Conservation (phyloP, 495 filamentous ascomycete genomes). For the Glutinoglossum americanum region DNA sequence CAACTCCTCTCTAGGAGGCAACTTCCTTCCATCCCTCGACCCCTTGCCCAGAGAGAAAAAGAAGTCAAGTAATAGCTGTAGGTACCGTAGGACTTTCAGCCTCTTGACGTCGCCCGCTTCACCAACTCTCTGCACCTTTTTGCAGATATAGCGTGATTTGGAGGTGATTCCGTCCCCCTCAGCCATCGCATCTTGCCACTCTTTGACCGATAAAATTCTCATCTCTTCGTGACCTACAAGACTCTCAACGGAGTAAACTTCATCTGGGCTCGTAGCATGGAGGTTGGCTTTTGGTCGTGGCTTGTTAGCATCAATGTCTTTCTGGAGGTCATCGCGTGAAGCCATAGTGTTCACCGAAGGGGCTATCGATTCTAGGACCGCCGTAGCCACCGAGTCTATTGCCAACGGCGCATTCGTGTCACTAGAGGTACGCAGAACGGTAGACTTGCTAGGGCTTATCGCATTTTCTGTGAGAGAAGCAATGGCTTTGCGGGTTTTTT, state of each 20-base stretch:
- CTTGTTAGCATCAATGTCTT: constrained; percentile 43
- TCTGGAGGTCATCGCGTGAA: constrained; percentile 38
- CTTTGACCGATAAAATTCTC: background rate
- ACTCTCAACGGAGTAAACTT: constrained; percentile 55
- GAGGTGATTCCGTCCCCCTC: constrained; percentile 30
- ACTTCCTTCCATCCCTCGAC: constrained; percentile 10
- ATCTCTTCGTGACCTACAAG: constrained; percentile 28
- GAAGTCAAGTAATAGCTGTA: constrained; percentile 45
- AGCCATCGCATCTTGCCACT: constrained; percentile 33
- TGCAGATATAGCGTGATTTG: constrained; percentile 12
- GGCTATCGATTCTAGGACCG: constrained; percentile 19
- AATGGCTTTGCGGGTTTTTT: constrained; percentile 76
- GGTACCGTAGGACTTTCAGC: constrained; percentile 43
- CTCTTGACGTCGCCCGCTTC: constrained; percentile 32
- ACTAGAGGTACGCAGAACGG: constrained; percentile 12
- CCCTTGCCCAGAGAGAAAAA: constrained; percentile 20
- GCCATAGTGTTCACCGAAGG: constrained; percentile 33
- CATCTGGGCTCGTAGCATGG: constrained; percentile 44
- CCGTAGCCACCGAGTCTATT: constrained; percentile 28
- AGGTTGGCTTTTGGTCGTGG: constrained; percentile 61
- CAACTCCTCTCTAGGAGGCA: constrained; percentile 22
- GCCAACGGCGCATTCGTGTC: constrained; percentile 21
- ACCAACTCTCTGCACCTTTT: constrained; percentile 5
- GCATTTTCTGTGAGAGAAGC: constrained; percentile 58
- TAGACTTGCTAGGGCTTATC: constrained; percentile 23